phyloP scores from a whole-genome alignment of 441 rosid species.

The Adansonia gregorii region DNA sequence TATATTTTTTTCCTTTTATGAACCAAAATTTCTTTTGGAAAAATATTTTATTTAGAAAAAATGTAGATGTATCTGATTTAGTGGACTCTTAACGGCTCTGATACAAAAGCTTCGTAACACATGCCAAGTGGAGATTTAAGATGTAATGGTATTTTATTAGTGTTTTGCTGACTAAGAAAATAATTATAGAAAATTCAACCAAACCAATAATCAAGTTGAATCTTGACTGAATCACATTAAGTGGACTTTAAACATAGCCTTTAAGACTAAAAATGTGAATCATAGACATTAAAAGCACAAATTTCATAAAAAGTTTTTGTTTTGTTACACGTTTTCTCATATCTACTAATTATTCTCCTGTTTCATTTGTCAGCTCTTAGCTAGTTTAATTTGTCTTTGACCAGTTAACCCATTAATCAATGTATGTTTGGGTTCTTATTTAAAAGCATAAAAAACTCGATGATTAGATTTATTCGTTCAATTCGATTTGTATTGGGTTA shows the following conservation, averaged over 20 bases:
- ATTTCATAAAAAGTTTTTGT: no score
- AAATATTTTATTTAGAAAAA: neutral
- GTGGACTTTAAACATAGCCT: neutral
- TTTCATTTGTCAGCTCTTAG: no score
- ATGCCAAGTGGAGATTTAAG: neutral
- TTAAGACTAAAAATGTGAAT: neutral
- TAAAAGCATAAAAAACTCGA: no score
- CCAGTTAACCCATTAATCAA: no score
- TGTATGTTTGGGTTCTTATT: no score
- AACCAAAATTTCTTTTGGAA: no score
- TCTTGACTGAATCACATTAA: neutral
- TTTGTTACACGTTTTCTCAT: no score
- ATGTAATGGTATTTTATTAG: neutral
- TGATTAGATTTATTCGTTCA: no score
- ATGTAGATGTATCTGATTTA: neutral
- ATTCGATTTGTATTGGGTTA: no score
- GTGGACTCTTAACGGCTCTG: neutral
- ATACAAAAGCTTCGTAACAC: neutral
- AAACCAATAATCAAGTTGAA: neutral
- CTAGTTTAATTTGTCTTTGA: no score
- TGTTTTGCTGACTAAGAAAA: slow-evolving; percentile 2
- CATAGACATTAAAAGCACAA: no score
- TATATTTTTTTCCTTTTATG: neutral
- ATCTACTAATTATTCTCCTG: no score
- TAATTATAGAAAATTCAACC: neutral